Percentiles rank a stretch among this genome's conserved stretches.
These are phyloP conservation scores for Elymus sibiricus DNA, from an alignment of 176 grass and related monocot species.

Conservation along the genomic window DNA sequence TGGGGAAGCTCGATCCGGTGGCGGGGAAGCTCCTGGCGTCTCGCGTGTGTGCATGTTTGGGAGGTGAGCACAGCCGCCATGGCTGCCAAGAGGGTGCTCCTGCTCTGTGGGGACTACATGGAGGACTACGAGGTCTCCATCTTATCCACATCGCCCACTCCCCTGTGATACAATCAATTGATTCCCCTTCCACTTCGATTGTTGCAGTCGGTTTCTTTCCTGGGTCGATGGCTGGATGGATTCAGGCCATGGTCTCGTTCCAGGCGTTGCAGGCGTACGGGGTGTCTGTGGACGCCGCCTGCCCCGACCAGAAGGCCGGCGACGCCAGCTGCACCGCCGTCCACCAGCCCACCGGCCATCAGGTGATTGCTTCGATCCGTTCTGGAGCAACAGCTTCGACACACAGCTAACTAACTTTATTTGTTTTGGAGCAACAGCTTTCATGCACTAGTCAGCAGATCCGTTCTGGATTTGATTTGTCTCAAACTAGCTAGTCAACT, in stretches of 20 bases:
- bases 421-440: no score
- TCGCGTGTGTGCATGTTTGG: not conserved
- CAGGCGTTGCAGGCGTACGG: constrained; percentile 94
- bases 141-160: not conserved
- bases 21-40: not conserved
- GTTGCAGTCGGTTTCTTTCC: not conserved
- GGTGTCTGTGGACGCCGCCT: constrained; percentile 66
- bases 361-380: constrained; percentile 49
- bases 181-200: not conserved
- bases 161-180: not conserved
- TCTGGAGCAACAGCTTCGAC: no score
- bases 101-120: constrained; percentile 89
- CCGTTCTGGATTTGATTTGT: no score
- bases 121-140: constrained; percentile 82
- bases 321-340: constrained; percentile 79
- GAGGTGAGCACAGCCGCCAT: constrained; percentile 34
- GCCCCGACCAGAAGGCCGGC: constrained; percentile 86
- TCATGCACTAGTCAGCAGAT: no score
- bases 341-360: constrained; percentile 50
- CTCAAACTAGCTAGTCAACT: no score
- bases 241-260: constrained; percentile 94
- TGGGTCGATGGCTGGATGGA: constrained; percentile 22
- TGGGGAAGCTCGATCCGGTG: no score
- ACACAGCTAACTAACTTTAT: no score
- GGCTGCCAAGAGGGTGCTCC: constrained; percentile 70